A percentile compares a stretch with the other conserved stretches of the same genome.
Conservation (phyloP, 805 yeast genomes). For the Pichia sporocuriosa region DNA sequence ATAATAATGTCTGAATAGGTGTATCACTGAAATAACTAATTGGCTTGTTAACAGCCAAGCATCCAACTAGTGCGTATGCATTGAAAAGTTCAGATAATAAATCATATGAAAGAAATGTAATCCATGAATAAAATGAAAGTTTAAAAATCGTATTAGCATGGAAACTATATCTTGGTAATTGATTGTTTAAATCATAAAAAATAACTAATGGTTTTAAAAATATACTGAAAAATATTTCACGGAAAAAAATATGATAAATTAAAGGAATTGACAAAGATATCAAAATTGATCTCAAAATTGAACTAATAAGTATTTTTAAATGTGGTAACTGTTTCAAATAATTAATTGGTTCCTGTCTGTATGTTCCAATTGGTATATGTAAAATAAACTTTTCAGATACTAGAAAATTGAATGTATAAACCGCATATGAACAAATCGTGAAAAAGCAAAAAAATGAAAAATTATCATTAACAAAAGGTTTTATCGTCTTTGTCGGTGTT, state of each 20-base stretch:
- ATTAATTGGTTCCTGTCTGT: slow-evolving; percentile 35
- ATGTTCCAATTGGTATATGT: slow-evolving; percentile 37
- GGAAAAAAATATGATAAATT: slow-evolving; percentile 32
- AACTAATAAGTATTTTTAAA: slow-evolving; percentile 19
- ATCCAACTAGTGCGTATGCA: slow-evolving; percentile 66
- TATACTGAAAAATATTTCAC: slow-evolving; percentile 37
- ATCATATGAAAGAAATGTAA: slow-evolving; percentile 45
- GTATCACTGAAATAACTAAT: slow-evolving; percentile 52
- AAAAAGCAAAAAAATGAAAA: slow-evolving; percentile 46
- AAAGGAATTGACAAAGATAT: slow-evolving; percentile 27
- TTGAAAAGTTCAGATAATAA: slow-evolving; percentile 48
- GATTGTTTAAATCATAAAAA: slow-evolving; percentile 33
- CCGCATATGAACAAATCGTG: slow-evolving; percentile 33
- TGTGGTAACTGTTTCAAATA: slow-evolving; percentile 14
- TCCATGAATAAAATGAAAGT: slow-evolving; percentile 19
- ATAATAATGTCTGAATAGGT: slow-evolving; percentile 55
- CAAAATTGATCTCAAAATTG: slow-evolving; percentile 34
- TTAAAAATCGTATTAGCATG: background rate
- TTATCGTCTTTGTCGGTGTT: slow-evolving; percentile 34
- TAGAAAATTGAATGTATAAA: slow-evolving; percentile 46
- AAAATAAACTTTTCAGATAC: slow-evolving; percentile 51
- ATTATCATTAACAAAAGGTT: slow-evolving; percentile 36
- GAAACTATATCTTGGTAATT: slow-evolving; percentile 32
- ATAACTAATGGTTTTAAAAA: slow-evolving; percentile 28
- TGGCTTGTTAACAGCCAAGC: slow-evolving; percentile 59